Percentiles rank a stretch among this genome's conserved stretches.
These are phyloP conservation scores for Saccharomyces kudriavzevii DNA, from an alignment of 805 yeast genomes.

Conservation along the genomic window DNA sequence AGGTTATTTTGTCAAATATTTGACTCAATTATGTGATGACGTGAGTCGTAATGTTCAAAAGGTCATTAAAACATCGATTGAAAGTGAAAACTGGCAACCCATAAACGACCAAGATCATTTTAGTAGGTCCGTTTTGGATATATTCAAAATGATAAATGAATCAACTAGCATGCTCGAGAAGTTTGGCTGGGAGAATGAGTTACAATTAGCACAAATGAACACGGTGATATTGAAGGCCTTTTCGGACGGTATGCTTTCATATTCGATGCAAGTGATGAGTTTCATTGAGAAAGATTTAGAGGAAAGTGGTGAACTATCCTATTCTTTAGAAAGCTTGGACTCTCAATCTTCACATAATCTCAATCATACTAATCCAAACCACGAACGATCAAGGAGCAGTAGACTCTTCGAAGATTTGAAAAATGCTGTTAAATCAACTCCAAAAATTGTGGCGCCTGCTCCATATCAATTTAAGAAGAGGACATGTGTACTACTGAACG, in stretches of 20 bases:
- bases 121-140: constrained; percentile 60
- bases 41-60: constrained; percentile 40
- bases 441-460: constrained; percentile 34
- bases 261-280: constrained; percentile 35
- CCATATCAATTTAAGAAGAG: constrained; percentile 52
- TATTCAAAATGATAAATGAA: constrained; percentile 55
- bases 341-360: background rate
- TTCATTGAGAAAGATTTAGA: constrained; percentile 37
- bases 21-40: constrained; percentile 34
- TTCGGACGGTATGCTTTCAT: constrained; percentile 49
- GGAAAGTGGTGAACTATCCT: constrained; percentile 16
- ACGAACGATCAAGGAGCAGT: constrained; percentile 21
- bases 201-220: constrained; percentile 53
- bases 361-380: constrained; percentile 3
- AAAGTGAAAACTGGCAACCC: constrained; percentile 50
- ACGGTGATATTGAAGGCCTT: constrained; percentile 56
- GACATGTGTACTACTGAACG: constrained; percentile 72
- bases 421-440: constrained; percentile 38
- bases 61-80: constrained; percentile 48
- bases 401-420: constrained; percentile 48
- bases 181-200: constrained; percentile 58
- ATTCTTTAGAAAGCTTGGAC: background rate
- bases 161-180: constrained; percentile 48
- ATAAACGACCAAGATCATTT: constrained; percentile 38
- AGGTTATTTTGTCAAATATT: constrained; percentile 41